Conservation (phyloP, 768 basidiomycete genomes). For the Tricholoma furcatifolium region DNA sequence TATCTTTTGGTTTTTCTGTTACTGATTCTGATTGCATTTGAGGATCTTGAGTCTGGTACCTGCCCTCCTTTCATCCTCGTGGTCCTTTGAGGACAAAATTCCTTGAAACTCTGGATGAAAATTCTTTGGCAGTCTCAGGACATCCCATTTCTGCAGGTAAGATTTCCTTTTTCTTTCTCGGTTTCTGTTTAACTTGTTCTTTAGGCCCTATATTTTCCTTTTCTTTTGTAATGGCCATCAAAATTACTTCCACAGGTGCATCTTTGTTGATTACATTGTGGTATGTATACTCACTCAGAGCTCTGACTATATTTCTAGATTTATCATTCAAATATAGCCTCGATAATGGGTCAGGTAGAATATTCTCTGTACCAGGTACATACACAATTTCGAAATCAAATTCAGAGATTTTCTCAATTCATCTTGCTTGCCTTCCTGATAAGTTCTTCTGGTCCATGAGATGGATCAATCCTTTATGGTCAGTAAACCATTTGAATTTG, state of each 20-base stretch:
- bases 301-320: conserved; percentile 4
- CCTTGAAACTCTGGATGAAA: background rate
- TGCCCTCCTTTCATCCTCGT: too few species aligned
- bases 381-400: conserved; percentile 34
- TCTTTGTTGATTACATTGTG: background rate
- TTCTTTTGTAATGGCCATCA: background rate
- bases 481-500: conserved; percentile 23
- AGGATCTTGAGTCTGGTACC: too few species aligned
- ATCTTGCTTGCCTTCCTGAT: conserved; percentile 17
- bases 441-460: conserved; percentile 34
- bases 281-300: background rate
- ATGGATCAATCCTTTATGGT: conserved; percentile 27
- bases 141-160: background rate
- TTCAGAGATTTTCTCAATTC: conserved; percentile 28
- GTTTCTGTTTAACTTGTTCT: background rate
- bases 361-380: too few species aligned
- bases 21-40: too few species aligned
- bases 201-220: background rate
- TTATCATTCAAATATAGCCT: too few species aligned
- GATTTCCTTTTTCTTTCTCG: background rate
- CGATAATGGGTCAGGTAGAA: too few species aligned
- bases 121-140: background rate
- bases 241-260: background rate
- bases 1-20: too few species aligned
- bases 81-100: too few species aligned